A percentile compares a stretch with the other conserved stretches of the same genome.
Conservation (phyloP, 106 monocot species). For the Posidonia australis region DNA sequence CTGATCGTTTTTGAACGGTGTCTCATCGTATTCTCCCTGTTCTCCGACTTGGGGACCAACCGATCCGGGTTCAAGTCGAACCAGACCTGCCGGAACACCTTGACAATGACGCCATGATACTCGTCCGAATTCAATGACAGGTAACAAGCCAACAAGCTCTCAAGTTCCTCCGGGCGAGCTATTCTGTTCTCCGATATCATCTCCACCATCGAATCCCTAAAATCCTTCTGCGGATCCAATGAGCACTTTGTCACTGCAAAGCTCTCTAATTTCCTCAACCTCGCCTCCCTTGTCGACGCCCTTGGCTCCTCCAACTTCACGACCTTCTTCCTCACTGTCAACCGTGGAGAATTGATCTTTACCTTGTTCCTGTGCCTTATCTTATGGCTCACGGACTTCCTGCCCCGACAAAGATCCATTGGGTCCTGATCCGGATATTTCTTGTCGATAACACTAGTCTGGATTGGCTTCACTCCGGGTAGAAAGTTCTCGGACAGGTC, state of each 20-base stretch:
- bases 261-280: constrained; percentile 30
- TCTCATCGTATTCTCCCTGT: neutral
- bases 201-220: constrained; percentile 83
- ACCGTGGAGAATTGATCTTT: constrained; percentile 35
- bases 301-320: neutral
- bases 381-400: neutral
- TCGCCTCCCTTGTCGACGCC: neutral
- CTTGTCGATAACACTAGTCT: neutral
- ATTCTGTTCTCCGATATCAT: constrained; percentile 63
- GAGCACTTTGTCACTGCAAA: constrained; percentile 61
- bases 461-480: constrained; percentile 3
- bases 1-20: too few relatives aligned
- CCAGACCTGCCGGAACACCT: constrained; percentile 74
- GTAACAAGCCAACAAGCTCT: constrained; percentile 70
- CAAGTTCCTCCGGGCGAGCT: constrained; percentile 53
- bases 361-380: constrained; percentile 10
- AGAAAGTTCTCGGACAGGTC: too few relatives aligned
- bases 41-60: too few relatives aligned
- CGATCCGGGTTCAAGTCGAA: constrained; percentile 32
- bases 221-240: constrained; percentile 52
- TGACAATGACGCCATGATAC: constrained; percentile 70
- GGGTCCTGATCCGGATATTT: constrained; percentile 2
- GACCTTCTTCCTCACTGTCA: constrained; percentile 1
- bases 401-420: neutral
- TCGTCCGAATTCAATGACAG: constrained; percentile 60